Base-by-base conservation (phyloP, 1,284 basidiomycete genomes). In the Coriolopsis trogii region DNA sequence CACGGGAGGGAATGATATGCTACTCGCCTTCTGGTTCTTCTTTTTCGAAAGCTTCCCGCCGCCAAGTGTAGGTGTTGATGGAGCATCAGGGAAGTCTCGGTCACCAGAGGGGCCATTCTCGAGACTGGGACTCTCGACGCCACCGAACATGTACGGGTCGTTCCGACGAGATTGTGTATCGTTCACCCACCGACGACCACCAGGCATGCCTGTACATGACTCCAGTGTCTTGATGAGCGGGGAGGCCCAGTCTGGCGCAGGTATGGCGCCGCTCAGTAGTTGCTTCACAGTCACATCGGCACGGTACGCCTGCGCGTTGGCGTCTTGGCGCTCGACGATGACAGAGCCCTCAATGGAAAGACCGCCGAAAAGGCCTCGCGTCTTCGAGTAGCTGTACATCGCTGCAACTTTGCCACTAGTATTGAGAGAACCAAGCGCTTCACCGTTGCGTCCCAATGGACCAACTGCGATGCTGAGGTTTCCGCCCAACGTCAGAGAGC, bases 311-410 rank as follows among this genome's bases (percentile, higher is more conserved):
- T 87, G 75, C 2, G 82, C 75, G 66, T 95, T 95, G 7, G 92
- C 91, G 67, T 99, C 97, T 66, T 93, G 88, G 23, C 97, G 85
- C 70, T 98, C 96, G 18, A 97, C 80, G 47, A 99, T 95, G 37
- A 98, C 87, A 0, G 91, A 94, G 9, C 96, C 96, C 77, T 98
- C 95, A 29, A 98, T 74, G 8, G 92, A 94, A 15, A 89, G 69
- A 8, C 71, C 89, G 36, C 90, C 93, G 59, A 97, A 97, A 1
- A 98, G 79, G 10, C 96, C 96, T 58, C 92, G 86, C 4, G 94
- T 95, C 70, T 95, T 95, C 4, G 92, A 95, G 70, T 99, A 99
- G 59, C 89, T 92, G 71, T 96, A 93, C 94, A 98, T 98, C 41
- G 95, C 95, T 6, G 95, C 93, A 4, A 98, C 72, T 66, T 89